Evolutionary conservation across 257 asterid genomes (phyloP), one percentile per base, ranked within the genome.

Genomic region (Penstemon davidsonii): DNA sequence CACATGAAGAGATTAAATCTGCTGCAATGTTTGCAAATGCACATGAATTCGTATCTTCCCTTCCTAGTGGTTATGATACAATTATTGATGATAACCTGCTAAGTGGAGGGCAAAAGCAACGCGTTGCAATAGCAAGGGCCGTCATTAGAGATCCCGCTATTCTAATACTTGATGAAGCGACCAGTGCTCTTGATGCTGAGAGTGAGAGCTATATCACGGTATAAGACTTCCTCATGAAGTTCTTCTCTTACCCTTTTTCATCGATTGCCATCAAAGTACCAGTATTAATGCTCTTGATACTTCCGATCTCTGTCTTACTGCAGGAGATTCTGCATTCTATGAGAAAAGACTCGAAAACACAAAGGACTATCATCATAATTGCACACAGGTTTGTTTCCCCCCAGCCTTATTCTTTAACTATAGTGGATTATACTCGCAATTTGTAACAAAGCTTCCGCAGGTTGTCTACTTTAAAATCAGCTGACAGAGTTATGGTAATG

Each of bases 71-170:
- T 43, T 86, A 83, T 53, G 75, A 78, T 41, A 86, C 91, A 40
- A 66, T 77, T 6, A 12, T 83, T 13, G 77, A 76, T 62, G 86
- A 80, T 76, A 75, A 79, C 49, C 75, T 85, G 60, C 73, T 85
- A 19, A 85, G 91, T 56, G 84, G 87, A 58, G 95, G 95, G 11
- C 86, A 87, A 70, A 85, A 85, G 80, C 95, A 87, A 79, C 79
- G 91, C 11, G 81, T 87, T n/a, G 85, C 95, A 8, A 80, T 87
- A 50, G 95, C 95, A n/a, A 70, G 89, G 61, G 89, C 89, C 55
- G 79, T 87, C 58, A 70, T 85, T 52, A 83, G 88, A 67, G 85
- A 87, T 65, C 91, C 95, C 64, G 55, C 47, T 38, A 79, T 87
- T 69, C 67, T 87, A 18, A 36, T 85, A 46, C 82, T 87, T 5